These are phyloP conservation scores for Coffea canephora DNA, from an alignment of 257 asterid species.

Conservation along the genomic window DNA sequence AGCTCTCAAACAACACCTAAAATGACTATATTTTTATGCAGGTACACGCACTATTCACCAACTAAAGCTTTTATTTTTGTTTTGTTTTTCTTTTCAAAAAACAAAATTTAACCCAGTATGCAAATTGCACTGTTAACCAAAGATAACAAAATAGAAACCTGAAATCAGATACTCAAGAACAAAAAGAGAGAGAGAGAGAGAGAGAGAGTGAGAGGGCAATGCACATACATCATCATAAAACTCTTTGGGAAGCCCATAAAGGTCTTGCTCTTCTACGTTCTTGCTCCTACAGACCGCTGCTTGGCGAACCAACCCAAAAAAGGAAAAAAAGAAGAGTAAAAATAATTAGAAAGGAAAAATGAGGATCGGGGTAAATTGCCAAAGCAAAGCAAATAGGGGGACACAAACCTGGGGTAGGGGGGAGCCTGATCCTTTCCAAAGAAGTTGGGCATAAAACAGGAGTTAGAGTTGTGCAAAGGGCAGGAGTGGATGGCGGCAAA, in stretches of 20 bases:
- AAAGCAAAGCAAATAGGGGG: neutral
- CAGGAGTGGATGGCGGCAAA: slow-evolving; percentile 9
- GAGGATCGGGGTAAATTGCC: neutral
- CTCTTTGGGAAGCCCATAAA: slow-evolving; percentile 75
- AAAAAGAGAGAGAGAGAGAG: neutral
- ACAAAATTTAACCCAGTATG: neutral
- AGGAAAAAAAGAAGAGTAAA: neutral
- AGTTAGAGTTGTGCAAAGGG: slow-evolving; percentile 23
- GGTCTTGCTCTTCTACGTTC: slow-evolving; percentile 50
- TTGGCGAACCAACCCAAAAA: slow-evolving; percentile 7
- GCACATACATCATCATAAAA: slow-evolving; percentile 74
- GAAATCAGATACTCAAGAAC: neutral
- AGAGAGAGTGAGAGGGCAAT: neutral
- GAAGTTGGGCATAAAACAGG: slow-evolving; percentile 25
- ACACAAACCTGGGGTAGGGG: slow-evolving; percentile 24
- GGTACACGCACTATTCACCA: too few species aligned
- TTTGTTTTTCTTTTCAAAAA: neutral
- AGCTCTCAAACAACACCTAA: slow-evolving; percentile 8
- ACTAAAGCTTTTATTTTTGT: neutral
- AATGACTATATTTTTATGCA: too few species aligned
- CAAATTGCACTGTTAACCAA: neutral
- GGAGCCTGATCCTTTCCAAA: slow-evolving; percentile 31
- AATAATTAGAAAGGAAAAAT: neutral
- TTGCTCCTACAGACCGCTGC: slow-evolving; percentile 52
- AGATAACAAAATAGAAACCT: neutral